These are phyloP conservation scores for Kalaharituber pfeilii DNA, from an alignment of 2,329 filamentous ascomycete genomes.

Conservation along the genomic window DNA sequence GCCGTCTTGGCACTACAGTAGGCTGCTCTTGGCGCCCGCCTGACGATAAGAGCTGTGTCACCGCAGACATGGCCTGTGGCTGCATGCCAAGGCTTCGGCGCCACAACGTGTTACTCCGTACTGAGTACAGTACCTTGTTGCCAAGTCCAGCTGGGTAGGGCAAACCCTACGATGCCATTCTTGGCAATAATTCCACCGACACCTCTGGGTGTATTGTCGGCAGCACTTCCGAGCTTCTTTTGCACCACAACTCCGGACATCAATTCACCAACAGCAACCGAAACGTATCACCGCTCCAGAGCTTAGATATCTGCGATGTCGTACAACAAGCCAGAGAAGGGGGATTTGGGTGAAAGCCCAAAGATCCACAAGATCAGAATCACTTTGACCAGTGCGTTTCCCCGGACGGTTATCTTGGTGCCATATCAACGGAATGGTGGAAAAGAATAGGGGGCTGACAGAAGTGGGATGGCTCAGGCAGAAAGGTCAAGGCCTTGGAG, in stretches of 20 bases:
- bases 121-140: too few species aligned
- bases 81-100: too few species aligned
- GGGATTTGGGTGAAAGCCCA: constrained; percentile 20
- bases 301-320: constrained; percentile 29
- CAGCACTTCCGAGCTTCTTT: background rate
- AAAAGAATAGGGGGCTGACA: too few species aligned
- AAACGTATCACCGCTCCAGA: constrained; percentile 2
- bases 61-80: too few species aligned
- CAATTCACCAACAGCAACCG: background rate
- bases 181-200: background rate
- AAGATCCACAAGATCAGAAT: constrained; percentile 98
- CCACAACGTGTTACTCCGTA: too few species aligned
- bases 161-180: background rate
- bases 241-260: background rate
- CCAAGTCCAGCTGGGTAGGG: background rate
- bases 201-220: background rate
- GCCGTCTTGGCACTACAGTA: too few species aligned
- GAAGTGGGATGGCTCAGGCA: too few species aligned
- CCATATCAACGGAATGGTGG: too few species aligned
- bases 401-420: too few species aligned
- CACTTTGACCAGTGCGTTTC: constrained; percentile 90
- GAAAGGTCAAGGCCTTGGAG: constrained; percentile 90
- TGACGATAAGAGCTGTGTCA: too few species aligned
- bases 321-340: constrained; percentile 58
- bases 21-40: too few species aligned